Evolutionary conservation across 2,329 filamentous ascomycete genomes (phyloP), one percentile per base, ranked within the genome.

Genomic region (Cladosporium halotolerans): DNA sequence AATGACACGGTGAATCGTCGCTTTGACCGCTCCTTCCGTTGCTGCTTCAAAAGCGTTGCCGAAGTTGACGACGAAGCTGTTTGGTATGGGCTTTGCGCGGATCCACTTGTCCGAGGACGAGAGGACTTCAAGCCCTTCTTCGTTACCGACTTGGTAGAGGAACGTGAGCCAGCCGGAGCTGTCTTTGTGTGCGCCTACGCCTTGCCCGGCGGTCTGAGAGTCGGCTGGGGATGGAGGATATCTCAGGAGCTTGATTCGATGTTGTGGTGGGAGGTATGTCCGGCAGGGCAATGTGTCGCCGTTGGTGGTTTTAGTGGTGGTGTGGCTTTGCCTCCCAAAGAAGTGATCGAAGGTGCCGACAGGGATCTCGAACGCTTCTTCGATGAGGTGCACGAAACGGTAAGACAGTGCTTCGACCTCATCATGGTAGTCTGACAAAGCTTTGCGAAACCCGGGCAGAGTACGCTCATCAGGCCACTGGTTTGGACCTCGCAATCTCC

Each of bases 91-190:
- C 0, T 74, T 74, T 5, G 76, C 77, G 34, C 76, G 69, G 18
- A 82, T 65, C 80, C 79, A 82, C 1, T 63, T 57, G 1, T 76
- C 77, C 0, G 62, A 60, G 39, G 72, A 70, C 54, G 76, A 76
- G 13, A 82, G 71, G 0, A 76, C 77, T 60, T 82, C 76, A 0
- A 82, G 67, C 0, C 79, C 76, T 38, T 72, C 68, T 3, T 79
- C 75, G 2, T 76, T 73, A 0, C 77, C 80, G 6, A 80, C 78
- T 63, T 85, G 82, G 1, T 82, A 74, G 3, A 85, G 73, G 57
- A 85, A 84, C 0, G 82, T 84, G 70, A 81, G 80, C 79, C 80
- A 84, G 3, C 81, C 81, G 0, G 79, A 82, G 0, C 77, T 83
- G 63, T 82, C 79, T 60, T 83, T 83, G 67, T 84, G 81, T 1